Conservation (phyloP, 768 basidiomycete genomes). For the Xerocomellus amylosporus region DNA sequence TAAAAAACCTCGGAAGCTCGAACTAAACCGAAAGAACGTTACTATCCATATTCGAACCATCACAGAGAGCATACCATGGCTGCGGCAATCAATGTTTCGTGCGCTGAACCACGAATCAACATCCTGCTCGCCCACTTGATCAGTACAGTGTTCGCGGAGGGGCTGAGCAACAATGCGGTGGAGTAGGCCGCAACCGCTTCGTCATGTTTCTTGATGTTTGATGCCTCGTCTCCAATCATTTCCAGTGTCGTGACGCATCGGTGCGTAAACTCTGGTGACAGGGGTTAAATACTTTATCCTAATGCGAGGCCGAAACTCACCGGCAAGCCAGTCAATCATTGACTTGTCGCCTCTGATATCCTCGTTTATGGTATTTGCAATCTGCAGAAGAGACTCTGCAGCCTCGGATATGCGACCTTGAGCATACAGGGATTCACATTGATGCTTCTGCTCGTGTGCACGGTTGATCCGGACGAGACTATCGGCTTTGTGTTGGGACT, state of each 20-base stretch:
- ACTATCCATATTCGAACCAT: background rate
- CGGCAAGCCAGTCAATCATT: constrained; percentile 1
- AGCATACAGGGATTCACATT: too few species aligned
- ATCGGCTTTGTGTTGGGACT: background rate
- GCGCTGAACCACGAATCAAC: background rate
- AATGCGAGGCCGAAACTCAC: background rate
- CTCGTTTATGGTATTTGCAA: background rate
- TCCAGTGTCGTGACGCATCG: background rate
- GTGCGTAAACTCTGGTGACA: background rate
- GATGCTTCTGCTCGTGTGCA: constrained; percentile 8
- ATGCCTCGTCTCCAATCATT: background rate
- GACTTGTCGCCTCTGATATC: background rate
- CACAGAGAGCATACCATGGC: background rate
- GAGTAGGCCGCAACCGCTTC: background rate
- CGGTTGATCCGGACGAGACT: background rate
- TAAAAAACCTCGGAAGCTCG: background rate
- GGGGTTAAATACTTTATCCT: background rate
- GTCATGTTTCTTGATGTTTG: background rate
- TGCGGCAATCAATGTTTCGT: background rate
- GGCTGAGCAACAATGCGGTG: background rate
- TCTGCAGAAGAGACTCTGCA: background rate
- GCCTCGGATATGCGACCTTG: background rate
- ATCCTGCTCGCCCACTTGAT: background rate
- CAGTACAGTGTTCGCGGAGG: background rate
- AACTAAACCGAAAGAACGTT: background rate